Conservation (phyloP, 352 stramenopile genomes). For the Blastocystis sp. region DNA sequence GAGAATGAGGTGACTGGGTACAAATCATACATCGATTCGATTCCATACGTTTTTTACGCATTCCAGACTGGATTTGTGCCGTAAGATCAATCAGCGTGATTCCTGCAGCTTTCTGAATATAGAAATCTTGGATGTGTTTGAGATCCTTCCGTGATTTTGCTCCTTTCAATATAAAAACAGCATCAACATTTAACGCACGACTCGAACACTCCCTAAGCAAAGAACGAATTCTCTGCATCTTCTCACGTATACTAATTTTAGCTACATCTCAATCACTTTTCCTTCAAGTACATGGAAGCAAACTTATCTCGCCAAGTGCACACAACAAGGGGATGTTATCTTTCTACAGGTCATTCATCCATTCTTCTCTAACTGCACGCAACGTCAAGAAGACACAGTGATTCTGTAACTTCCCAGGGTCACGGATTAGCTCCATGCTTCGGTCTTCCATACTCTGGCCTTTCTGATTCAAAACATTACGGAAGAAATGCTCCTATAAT, state of each 20-base stretch:
- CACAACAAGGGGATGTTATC: neutral
- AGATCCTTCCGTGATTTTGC: no score
- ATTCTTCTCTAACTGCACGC: neutral
- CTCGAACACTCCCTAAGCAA: no score
- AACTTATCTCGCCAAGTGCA: neutral
- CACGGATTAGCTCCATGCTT: neutral
- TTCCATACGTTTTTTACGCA: neutral
- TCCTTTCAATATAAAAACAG: no score
- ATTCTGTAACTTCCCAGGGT: neutral
- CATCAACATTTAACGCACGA: no score
- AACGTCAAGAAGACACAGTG: neutral
- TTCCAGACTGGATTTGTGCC: neutral
- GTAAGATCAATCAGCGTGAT: no score
- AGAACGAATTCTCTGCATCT: no score
- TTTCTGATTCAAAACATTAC: neutral
- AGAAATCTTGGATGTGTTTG: no score
- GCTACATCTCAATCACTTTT: no score
- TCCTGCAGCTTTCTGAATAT: no score
- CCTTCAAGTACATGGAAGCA: no score
- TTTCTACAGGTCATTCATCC: neutral
- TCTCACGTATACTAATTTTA: no score
- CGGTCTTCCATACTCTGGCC: neutral
- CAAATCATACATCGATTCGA: neutral
- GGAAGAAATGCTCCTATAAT: neutral
- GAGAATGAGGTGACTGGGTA: neutral